These are phyloP conservation scores for Eudorina sp. DNA, from an alignment of 139 green algal species.

Conservation along the genomic window DNA sequence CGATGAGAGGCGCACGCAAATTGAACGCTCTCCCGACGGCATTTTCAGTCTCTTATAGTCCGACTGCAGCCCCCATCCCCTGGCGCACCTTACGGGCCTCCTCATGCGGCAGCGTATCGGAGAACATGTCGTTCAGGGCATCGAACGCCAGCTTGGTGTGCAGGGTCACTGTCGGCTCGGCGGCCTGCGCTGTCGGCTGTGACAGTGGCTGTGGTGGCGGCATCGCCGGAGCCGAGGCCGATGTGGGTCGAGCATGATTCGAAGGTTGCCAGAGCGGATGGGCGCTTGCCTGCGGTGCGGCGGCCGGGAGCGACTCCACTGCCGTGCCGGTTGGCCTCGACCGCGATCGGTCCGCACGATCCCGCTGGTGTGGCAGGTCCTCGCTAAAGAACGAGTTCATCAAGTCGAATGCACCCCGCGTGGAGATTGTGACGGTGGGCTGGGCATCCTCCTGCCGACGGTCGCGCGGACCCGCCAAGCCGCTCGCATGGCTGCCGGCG, in stretches of 20 bases:
- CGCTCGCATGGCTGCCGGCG: too few species aligned
- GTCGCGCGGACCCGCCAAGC: neutral
- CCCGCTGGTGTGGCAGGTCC: conserved; percentile 49
- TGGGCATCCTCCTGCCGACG: conserved; percentile 21
- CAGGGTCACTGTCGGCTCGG: conserved; percentile 78
- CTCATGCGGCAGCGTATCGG: conserved; percentile 20
- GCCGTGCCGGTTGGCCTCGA: neutral
- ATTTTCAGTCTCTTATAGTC: too few species aligned
- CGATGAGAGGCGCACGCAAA: too few species aligned
- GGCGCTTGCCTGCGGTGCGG: too few species aligned
- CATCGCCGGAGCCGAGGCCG: neutral
- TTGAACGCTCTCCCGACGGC: too few species aligned
- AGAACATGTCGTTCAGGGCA: conserved; percentile 79
- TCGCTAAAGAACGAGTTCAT: conserved; percentile 78
- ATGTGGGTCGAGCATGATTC: too few species aligned
- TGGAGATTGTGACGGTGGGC: conserved; percentile 77
- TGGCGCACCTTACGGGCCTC: neutral
- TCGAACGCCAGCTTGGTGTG: conserved; percentile 73
- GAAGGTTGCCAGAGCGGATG: too few species aligned
- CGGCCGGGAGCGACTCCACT: too few species aligned
- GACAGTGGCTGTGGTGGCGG: too few species aligned
- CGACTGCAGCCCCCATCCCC: too few species aligned
- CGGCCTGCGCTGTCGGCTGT: too few species aligned
- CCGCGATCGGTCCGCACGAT: neutral
- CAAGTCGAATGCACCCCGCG: conserved; percentile 70